These are phyloP conservation scores for Discostella pseudostelligera DNA, from an alignment of 108 stramenopile species.

Conservation along the genomic window DNA sequence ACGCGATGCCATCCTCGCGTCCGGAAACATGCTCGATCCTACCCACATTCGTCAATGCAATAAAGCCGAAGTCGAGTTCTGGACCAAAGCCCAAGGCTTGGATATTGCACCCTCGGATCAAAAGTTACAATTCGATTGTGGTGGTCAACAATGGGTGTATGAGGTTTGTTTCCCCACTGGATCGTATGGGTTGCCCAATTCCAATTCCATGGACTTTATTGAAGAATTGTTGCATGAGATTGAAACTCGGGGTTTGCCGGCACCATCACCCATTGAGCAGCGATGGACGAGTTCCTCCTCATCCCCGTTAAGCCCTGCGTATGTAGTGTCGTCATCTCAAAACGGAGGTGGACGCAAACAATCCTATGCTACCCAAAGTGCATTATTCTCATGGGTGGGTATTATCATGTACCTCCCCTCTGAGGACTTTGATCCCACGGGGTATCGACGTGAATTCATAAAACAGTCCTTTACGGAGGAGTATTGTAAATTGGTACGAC, in stretches of 20 bases:
- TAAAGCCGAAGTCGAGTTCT: conserved; percentile 94
- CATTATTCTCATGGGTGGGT: conserved; percentile 83
- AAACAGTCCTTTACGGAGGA: conserved; percentile 73
- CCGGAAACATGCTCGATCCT: conserved; percentile 78
- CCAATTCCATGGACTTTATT: conserved; percentile 83
- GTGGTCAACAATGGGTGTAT: conserved; percentile 98
- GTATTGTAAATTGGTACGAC: conserved; percentile 75
- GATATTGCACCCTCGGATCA: conserved; percentile 76
- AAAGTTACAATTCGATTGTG: conserved; percentile 97
- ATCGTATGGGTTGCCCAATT: conserved; percentile 62
- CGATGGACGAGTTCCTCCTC: conserved; percentile 91
- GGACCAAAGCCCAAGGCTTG: conserved; percentile 83
- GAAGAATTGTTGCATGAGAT: conserved; percentile 77
- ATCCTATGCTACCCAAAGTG: conserved; percentile 51
- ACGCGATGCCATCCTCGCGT: conserved; percentile 88
- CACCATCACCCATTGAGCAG: conserved; percentile 97
- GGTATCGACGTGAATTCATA: conserved; percentile 70
- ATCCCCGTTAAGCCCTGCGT: conserved; percentile 90
- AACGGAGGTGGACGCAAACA: conserved; percentile 14
- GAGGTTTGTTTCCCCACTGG: conserved; percentile 95
- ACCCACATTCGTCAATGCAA: conserved; percentile 93
- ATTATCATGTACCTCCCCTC: conserved; percentile 95
- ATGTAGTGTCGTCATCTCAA: conserved; percentile 1
- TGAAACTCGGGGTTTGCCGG: conserved; percentile 80
- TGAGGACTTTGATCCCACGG: conserved; percentile 68